Conservation (phyloP, 306 rosid genomes). For the Fragaria nilgerrensis region DNA sequence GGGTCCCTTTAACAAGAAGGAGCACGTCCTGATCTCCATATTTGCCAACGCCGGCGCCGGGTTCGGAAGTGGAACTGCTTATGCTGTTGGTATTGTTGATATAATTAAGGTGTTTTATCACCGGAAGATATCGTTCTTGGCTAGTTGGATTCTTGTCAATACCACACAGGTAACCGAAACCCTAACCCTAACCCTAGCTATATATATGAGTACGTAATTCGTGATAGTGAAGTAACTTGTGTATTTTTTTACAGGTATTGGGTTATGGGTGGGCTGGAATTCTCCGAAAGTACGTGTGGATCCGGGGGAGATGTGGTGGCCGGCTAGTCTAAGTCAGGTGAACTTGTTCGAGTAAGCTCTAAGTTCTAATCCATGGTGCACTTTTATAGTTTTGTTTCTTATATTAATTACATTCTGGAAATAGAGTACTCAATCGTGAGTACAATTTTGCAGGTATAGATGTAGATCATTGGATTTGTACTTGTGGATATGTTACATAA, state of each 20-base stretch:
- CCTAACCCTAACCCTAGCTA: neutral
- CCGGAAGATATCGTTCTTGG: conserved; percentile 43
- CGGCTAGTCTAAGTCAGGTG: conserved; percentile 29
- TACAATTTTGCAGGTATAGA: too few species aligned
- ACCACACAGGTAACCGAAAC: conserved; percentile 51
- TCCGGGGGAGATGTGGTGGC: conserved; percentile 36
- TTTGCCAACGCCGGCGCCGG: conserved; percentile 78
- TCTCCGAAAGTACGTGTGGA: conserved; percentile 32
- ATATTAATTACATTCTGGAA: too few species aligned
- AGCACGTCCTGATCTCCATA: conserved; percentile 73
- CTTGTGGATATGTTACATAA: too few species aligned
- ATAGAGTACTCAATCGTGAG: too few species aligned
- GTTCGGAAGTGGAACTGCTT: conserved; percentile 66
- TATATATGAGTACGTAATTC: too few species aligned
- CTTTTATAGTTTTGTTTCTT: too few species aligned
- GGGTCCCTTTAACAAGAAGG: conserved; percentile 84
- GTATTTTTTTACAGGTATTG: conserved; percentile 33
- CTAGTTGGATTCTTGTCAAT: conserved; percentile 69
- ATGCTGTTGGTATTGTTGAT: conserved; percentile 54
- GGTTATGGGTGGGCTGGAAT: conserved; percentile 44
- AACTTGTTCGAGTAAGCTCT: conserved; percentile 22
- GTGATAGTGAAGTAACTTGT: too few species aligned
- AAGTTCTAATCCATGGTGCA: too few species aligned
- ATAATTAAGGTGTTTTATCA: conserved; percentile 64
- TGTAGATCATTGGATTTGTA: too few species aligned